Evolutionary conservation across 1,284 basidiomycete genomes (phyloP).

Genomic region (Apiotrichum laibachii): DNA sequence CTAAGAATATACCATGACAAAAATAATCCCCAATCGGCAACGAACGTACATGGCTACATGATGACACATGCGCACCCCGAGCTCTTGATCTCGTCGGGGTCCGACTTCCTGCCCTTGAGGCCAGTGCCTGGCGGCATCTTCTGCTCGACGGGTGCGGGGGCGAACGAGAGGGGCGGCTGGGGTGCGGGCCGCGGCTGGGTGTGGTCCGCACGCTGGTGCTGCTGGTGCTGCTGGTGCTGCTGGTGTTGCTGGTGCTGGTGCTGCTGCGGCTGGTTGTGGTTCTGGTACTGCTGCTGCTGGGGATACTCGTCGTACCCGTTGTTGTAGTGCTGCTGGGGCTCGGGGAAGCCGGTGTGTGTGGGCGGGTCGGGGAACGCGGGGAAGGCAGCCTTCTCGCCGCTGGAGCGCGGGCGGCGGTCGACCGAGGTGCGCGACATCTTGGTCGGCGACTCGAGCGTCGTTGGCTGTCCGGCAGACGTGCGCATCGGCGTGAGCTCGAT

Average conservation of each 20-base stretch:
- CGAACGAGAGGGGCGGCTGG: neutral
- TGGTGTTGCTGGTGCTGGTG: neutral
- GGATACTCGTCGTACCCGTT: neutral
- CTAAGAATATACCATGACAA: neutral
- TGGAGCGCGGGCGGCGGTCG: too few relatives aligned
- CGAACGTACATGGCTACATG: constrained; percentile 13
- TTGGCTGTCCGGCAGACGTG: neutral
- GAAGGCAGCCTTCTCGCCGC: too few relatives aligned
- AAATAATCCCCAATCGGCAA: neutral
- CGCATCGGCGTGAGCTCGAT: constrained; percentile 9
- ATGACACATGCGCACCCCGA: constrained; percentile 18
- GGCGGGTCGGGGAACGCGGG: too few relatives aligned
- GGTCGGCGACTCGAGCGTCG: neutral
- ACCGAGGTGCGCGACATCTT: too few relatives aligned
- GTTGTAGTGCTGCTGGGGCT: neutral
- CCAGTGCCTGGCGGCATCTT: neutral
- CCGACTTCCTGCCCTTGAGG: constrained; percentile 4
- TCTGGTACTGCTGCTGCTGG: neutral
- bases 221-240: neutral
- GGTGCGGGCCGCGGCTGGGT: neutral
- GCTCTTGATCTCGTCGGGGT: constrained; percentile 19
- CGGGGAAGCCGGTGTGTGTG: neutral
- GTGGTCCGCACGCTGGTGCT: neutral
- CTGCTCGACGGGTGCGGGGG: neutral
- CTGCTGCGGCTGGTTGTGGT: neutral